Evolutionary conservation across 805 yeast species (phyloP).

Genomic region (Suhomyces vadensis): DNA sequence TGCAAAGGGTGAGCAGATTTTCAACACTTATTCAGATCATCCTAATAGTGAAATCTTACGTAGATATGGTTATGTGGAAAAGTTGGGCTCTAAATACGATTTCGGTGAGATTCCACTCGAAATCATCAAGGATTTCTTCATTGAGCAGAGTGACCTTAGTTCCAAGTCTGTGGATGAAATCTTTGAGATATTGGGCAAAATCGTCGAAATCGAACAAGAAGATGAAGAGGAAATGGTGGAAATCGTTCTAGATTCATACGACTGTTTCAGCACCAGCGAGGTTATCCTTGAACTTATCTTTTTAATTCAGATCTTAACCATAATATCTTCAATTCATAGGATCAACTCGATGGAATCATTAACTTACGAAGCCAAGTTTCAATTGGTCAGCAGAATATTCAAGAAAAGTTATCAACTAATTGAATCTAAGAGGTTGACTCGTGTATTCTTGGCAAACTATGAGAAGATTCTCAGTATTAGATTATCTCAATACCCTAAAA

Average conservation of each 20-base stretch:
- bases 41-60: conserved; percentile 90
- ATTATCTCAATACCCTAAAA: conserved; percentile 50
- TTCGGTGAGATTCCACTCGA: conserved; percentile 70
- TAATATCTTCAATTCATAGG: conserved; percentile 26
- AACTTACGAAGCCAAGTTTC: conserved; percentile 22
- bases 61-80: conserved; percentile 88
- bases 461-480: conserved; percentile 34
- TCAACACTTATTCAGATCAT: conserved; percentile 85
- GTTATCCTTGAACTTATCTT: conserved; percentile 59
- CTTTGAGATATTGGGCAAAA: conserved; percentile 27
- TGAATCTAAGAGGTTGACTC: conserved; percentile 52
- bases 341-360: conserved; percentile 20
- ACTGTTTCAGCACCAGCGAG: conserved; percentile 58
- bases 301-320: conserved; percentile 52
- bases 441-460: conserved; percentile 29
- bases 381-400: conserved; percentile 49
- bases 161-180: conserved; percentile 35
- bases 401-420: conserved; percentile 63
- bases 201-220: conserved; percentile 28
- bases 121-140: conserved; percentile 40
- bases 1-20: conserved; percentile 68
- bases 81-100: conserved; percentile 69
- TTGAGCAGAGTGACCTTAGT: conserved; percentile 18
- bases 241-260: conserved; percentile 56
- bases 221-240: conserved; percentile 46